Conservation (phyloP, 2,329 filamentous ascomycete species). For the Bisporella sp. region DNA sequence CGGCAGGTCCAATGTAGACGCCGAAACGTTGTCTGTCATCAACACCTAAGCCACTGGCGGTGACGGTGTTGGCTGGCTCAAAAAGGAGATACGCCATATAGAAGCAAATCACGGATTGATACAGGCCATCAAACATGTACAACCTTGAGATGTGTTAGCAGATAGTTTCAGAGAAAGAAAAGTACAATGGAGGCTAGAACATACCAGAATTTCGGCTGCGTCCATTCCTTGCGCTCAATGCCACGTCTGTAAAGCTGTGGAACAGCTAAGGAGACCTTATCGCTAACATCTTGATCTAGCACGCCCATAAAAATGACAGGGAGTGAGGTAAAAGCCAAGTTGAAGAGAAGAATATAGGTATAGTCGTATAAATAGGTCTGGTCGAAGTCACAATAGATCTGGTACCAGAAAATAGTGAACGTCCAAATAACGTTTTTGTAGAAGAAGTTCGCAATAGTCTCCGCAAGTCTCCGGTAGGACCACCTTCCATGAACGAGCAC, state of each 20-base stretch:
- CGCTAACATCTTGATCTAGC: conserved; percentile 92
- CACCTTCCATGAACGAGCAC: conserved; percentile 88
- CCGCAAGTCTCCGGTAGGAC: conserved; percentile 91
- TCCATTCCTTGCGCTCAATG: conserved; percentile 96
- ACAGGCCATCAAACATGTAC: conserved; percentile 92
- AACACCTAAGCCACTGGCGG: conserved; percentile 66
- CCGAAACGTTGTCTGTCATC: conserved; percentile 80
- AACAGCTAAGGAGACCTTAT: conserved; percentile 87
- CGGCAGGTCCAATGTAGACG: conserved; percentile 76
- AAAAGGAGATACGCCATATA: conserved; percentile 87
- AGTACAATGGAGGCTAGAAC: conserved; percentile 23
- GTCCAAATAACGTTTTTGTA: conserved; percentile 99
- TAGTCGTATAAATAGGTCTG: conserved; percentile 97
- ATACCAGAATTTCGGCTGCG: conserved; percentile 92
- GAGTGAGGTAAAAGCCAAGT: conserved; percentile 91
- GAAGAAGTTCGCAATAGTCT: conserved; percentile 97
- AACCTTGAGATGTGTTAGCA: conserved; percentile 46
- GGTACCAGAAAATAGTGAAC: conserved; percentile 94
- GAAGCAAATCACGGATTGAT: conserved; percentile 90
- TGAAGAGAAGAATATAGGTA: conserved; percentile 95
- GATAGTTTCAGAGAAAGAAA: conserved; percentile 10
- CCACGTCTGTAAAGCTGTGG: conserved; percentile 92
- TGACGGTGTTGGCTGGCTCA: conserved; percentile 58
- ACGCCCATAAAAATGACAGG: conserved; percentile 95
- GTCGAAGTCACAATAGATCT: conserved; percentile 92